A percentile compares a stretch with the other conserved stretches of the same genome.
phyloP scores from a whole-genome alignment of 73 alveolate genomes.

The Urostyla sp. region DNA sequence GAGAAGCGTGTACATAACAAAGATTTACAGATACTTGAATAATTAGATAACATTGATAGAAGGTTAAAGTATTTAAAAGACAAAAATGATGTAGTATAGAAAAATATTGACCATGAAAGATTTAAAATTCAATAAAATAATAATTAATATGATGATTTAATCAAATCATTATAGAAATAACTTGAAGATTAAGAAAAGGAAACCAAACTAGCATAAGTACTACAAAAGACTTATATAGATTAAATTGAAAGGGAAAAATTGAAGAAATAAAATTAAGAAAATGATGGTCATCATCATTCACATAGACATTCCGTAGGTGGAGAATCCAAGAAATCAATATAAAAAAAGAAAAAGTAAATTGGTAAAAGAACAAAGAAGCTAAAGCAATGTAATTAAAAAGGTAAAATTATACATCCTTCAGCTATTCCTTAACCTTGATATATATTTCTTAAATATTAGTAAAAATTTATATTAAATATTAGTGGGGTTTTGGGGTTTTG shows the following conservation, averaged over 20 bases:
- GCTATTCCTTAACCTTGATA: no score
- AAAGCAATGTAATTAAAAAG: no score
- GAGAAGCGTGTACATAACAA: conserved; percentile 16
- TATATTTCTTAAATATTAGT: no score
- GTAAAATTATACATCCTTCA: no score
- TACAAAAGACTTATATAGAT: conserved; percentile 37
- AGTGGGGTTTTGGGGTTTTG: no score
- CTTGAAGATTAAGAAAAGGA: conserved; percentile 43
- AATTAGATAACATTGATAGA: conserved; percentile 11
- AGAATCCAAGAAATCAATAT: no score
- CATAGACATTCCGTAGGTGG: no score
- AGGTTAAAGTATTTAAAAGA: conserved; percentile 34
- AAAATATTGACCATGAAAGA: neutral
- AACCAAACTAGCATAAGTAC: conserved; percentile 15
- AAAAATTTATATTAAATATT: no score
- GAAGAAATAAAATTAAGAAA: no score
- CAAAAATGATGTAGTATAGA: conserved; percentile 12
- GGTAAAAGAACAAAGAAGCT: no score
- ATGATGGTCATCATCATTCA: no score
- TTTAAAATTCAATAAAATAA: neutral
- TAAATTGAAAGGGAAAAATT: conserved; percentile 33
- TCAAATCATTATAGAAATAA: neutral
- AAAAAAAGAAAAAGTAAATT: no score
- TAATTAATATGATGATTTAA: conserved; percentile 31
- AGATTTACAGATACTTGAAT: conserved; percentile 16